Evolutionary conservation across 2,329 filamentous ascomycete species (phyloP), one percentile per base, ranked within the genome.

Genomic region (Karstenula rhodostoma): DNA sequence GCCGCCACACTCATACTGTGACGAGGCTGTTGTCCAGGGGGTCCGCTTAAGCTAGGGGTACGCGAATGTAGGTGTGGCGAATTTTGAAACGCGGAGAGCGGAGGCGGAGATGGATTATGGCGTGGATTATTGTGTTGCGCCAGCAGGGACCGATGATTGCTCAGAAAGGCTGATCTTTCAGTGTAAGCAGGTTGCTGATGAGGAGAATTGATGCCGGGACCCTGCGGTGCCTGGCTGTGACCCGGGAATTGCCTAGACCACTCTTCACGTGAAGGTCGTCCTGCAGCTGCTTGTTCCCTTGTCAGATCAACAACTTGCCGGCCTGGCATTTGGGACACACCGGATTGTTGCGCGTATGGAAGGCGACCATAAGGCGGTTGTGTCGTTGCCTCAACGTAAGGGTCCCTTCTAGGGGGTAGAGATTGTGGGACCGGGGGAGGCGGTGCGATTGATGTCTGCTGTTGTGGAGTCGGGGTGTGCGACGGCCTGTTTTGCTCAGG

Each of bases 31-130:
- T 71, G 69, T 10, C 59, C 63, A 19, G 70, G 58, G n/a, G 67
- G 64, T 6, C 72, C 72, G 49, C 70, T 77, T 35, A 77, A 56
- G 56, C 75, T 78, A 8, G 75, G 71, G 12, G 74, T 74, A 25
- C 74, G 71, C 12, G 74, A 77, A 58, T 75, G 75, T 56, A 71
- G 54, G 48, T 76, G 73, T 27, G 74, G 75, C 13, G 75, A 76
- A 47, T 75, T 73, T 42, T 52, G 67, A 58, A 72, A 78, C 1
- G 63, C 62, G 51, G 64, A 44, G 51, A 66, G 64, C 40, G 74
- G 75, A 19, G 75, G 75, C 9, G 75, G 75, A 15, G 75, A 75
- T 13, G 75, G 72, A 35, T 74, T 73, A 48, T 76, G 72, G 19
- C 73, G 69, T 23, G 66, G 62, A 15, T 60, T 60, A 44, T 75